Evolutionary conservation across 176 grass and related monocot species (phyloP), one percentile per base, ranked within the genome.

Genomic region (Poa annua): DNA sequence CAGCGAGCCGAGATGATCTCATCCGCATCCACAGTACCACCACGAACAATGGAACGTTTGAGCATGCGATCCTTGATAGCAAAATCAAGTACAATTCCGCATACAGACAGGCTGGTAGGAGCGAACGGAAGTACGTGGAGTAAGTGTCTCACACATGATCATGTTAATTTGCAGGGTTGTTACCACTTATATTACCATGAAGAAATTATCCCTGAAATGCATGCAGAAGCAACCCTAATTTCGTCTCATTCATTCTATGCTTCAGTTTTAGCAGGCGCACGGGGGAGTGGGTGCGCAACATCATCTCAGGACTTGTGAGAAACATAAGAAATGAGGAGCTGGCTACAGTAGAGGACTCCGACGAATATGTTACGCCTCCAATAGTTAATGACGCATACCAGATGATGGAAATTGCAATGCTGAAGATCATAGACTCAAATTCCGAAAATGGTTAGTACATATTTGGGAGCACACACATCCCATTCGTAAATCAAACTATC

Each of bases 41-140:
- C n/a, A n/a, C n/a, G n/a, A 32, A 2, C 38, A 32, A 2, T 53
- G 63, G 32, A 36, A 53, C 32, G 3, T 39, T 54, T 25, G 45
- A 81, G 35, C 79, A 81, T 33, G 63, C 33, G 13, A 81, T 71
- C 67, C 67, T 71, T 71, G n/a, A 71, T 71, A 38, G 67, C 5
- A 42, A 45, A 45, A 45, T 45, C 10, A 45, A 7, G 22, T 71
- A 44, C n/a, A 45, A 8, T 71, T 38, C 20, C 11, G n/a, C 4
- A 7, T 11, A 62, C 24, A 14, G n/a, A 44, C 35, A 70, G 38
- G n/a, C 10, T 19, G 13, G 7, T 39, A 71, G 20, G 67, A 6
- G 20, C 11, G 67, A 71, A 13, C 60, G 60, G 25, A 12, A 32
- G 25, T 71, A 71, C 36, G 11, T 71, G 12, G 39, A 71, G 67